Conservation (phyloP, 306 rosid genomes). For the Mimosa pudica region DNA sequence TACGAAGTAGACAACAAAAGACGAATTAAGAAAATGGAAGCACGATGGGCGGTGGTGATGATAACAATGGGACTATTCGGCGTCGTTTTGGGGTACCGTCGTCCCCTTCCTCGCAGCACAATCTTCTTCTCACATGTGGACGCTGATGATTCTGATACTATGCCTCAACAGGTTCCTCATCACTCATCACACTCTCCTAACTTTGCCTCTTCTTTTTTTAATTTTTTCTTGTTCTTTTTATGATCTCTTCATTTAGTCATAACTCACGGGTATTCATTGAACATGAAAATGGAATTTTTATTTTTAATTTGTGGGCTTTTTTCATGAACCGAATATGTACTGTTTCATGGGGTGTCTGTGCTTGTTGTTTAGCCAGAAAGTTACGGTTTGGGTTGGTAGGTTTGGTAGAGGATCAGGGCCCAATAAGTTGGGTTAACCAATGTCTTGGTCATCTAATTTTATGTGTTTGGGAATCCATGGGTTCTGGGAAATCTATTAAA, state of each 20-base stretch:
- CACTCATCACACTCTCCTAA: background rate
- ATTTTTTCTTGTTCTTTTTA: background rate
- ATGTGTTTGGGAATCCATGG: too few species aligned
- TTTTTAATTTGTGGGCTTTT: background rate
- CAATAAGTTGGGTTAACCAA: background rate
- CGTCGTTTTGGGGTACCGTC: slow-evolving; percentile 28
- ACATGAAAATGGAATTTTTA: background rate
- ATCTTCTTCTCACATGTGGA: slow-evolving; percentile 5
- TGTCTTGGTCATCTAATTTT: background rate
- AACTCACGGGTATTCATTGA: background rate
- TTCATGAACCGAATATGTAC: background rate
- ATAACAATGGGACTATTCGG: slow-evolving; percentile 8
- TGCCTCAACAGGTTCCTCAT: slow-evolving; percentile 46
- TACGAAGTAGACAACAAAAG: background rate
- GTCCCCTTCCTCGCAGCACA: slow-evolving; percentile 37
- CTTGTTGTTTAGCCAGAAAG: background rate
- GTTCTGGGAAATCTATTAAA: too few species aligned
- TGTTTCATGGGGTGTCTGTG: background rate
- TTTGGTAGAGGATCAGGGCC: background rate
- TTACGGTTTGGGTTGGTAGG: background rate
- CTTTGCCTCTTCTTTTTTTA: background rate
- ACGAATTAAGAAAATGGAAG: background rate
- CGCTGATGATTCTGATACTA: background rate
- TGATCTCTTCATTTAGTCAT: background rate
- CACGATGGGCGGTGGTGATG: background rate